phyloP scores from a whole-genome alignment of 2,329 filamentous ascomycete genomes.

The Verticillium dahliae region DNA sequence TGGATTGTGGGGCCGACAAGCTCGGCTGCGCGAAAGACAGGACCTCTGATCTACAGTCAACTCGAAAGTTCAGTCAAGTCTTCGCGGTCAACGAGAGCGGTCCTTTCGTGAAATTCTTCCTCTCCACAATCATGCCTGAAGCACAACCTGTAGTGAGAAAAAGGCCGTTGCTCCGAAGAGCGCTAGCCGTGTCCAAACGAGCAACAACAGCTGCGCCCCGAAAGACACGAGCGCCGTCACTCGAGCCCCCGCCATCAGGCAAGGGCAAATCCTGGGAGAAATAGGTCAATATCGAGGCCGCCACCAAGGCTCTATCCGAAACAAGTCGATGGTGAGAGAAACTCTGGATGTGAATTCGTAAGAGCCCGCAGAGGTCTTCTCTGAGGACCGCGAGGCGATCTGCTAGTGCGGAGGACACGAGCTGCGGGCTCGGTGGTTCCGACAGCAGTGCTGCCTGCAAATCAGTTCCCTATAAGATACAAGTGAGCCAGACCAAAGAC shows the following conservation, averaged over 20 bases:
- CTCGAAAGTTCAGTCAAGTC: no score
- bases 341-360: background rate
- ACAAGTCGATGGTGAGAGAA: background rate
- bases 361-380: background rate
- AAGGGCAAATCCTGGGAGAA: background rate
- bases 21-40: no score
- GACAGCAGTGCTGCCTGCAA: background rate
- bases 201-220: background rate
- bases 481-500: background rate
- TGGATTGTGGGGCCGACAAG: no score
- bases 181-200: background rate
- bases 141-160: slow-evolving; percentile 48
- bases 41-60: no score
- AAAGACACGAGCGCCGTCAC: background rate
- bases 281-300: no score
- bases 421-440: background rate
- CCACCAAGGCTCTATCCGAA: no score
- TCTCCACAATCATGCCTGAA: slow-evolving; percentile 43
- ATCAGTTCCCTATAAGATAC: slow-evolving; percentile 1
- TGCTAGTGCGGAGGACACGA: background rate
- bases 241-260: background rate
- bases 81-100: background rate
- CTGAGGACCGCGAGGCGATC: background rate
- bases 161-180: slow-evolving; percentile 15
- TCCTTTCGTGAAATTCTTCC: slow-evolving; percentile 19